Base-by-base conservation (phyloP, 1,139 yeast species). In the Taphrina wiesneri region DNA sequence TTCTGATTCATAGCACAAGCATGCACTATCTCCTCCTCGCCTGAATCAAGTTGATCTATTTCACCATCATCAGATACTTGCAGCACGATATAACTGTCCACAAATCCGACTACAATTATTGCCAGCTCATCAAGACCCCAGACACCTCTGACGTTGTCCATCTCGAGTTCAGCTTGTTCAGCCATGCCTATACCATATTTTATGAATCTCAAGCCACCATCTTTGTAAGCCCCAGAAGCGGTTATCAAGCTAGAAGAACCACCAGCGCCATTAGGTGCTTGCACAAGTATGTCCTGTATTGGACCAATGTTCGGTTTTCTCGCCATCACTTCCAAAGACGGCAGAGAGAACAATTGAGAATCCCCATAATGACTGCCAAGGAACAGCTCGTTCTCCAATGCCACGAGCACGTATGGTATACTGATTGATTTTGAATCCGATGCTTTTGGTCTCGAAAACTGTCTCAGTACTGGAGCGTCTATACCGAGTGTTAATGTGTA, bases 341-440 rank as follows among this genome's bases (percentile, higher is more conserved):
- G 51, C 7, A 70, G 53, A 11, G 45, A 53, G 28, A 70, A 56
- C 21, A 71, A 62, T 9, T 68, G 67, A 5, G 72, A 70, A 17
- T 72, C 70, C 3, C 72, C 71, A 32, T 66, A 70, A 41, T 71
- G 72, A 25, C 72, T 70, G 7, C 72, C 71, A n/a, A 70, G 68
- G 56, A 71, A 71, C 36, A 71, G 65, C 25, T 67, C 56, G 17
- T 57, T 26, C 23, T 62, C 28, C 25, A 63, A 52, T 15, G 64
- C n/a, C 5, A 60, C 64, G 9, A 60, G 64, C 19, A 53, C 61
- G 56, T 63, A 65, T 3, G 70, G 71, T 17, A 68, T 56, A 23
- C 63, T 70, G 52, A 69, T 51, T 13, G 70, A 51, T 17, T 71
- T 66, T 13, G 66, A 57, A 2, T 68, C 56, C 3, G 70, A 49